These are phyloP conservation scores for Amniculicola lignicola DNA, from an alignment of 495 filamentous ascomycete species.

Conservation along the genomic window DNA sequence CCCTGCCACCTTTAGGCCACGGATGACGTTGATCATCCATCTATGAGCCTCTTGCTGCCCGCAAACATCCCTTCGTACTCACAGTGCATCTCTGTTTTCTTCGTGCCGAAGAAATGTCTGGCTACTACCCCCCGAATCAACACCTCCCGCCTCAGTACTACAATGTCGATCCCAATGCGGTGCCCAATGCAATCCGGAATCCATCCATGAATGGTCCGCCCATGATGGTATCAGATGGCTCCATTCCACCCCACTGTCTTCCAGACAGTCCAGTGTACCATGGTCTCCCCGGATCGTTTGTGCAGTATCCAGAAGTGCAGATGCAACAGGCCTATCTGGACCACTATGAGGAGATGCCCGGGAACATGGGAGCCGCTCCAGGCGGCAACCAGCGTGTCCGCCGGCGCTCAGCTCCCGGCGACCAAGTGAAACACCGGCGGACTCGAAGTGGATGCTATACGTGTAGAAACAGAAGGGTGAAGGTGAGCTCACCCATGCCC, in stretches of 20 bases:
- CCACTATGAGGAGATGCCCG: slow-evolving; percentile 30
- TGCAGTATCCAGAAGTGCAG: slow-evolving; percentile 23
- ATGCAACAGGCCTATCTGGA: slow-evolving; percentile 28
- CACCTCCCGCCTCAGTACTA: slow-evolving; percentile 32
- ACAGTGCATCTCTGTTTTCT: slow-evolving; percentile 3
- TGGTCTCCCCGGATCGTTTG: slow-evolving; percentile 18
- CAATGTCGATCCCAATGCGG: slow-evolving; percentile 26
- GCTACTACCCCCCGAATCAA: slow-evolving; percentile 32
- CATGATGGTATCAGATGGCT: slow-evolving; percentile 23
- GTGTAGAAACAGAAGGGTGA: slow-evolving; percentile 83
- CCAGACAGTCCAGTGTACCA: slow-evolving; percentile 22
- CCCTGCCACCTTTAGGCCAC: slow-evolving; percentile 16
- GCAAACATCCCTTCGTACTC: neutral
- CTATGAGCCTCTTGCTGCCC: neutral
- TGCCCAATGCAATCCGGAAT: slow-evolving; percentile 17
- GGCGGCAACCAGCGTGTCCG: slow-evolving; percentile 25
- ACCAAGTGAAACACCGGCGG: slow-evolving; percentile 88
- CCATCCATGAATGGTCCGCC: slow-evolving; percentile 16
- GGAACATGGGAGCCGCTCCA: slow-evolving; percentile 12
- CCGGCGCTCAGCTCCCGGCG: slow-evolving; percentile 44
- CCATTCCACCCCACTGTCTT: slow-evolving; percentile 17
- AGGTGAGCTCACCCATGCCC: slow-evolving; percentile 53
- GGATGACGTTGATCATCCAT: slow-evolving; percentile 35
- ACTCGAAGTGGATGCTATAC: slow-evolving; percentile 95
- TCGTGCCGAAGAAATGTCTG: slow-evolving; percentile 24